Conservation (phyloP, 257 asterid species). For the Cinchona pubescens region DNA sequence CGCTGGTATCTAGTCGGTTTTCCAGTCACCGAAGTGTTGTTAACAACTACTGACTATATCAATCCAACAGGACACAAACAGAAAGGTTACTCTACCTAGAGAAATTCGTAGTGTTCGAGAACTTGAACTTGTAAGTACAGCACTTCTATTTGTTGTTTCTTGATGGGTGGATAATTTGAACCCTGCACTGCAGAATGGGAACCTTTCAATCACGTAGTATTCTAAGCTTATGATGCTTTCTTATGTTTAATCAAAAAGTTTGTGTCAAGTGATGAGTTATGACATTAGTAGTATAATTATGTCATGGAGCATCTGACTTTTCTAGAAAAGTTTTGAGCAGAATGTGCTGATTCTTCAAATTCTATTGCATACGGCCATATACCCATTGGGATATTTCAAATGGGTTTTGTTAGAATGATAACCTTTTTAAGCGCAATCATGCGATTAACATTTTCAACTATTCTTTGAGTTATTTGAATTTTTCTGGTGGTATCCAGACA, state of each 20-base stretch:
- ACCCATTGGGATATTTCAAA: background rate
- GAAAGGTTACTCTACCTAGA: slow-evolving; percentile 76
- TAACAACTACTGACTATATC: slow-evolving; percentile 25
- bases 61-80: slow-evolving; percentile 78
- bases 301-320: background rate
- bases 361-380: too few relatives aligned
- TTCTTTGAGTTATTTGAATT: background rate
- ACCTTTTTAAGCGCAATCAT: background rate
- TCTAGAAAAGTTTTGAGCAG: background rate
- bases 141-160: slow-evolving; percentile 7
- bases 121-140: slow-evolving; percentile 80
- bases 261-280: background rate
- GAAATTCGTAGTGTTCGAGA: slow-evolving; percentile 81
- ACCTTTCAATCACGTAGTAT: background rate
- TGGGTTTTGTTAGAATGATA: background rate
- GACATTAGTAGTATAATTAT: background rate
- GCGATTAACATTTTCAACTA: background rate
- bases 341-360: too few relatives aligned
- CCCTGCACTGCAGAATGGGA: background rate
- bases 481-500: background rate
- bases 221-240: background rate
- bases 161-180: background rate
- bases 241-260: background rate
- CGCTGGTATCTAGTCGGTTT: background rate
- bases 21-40: background rate